These are phyloP conservation scores for Candolleomyces aberdarensis DNA, from an alignment of 768 basidiomycete species.

Conservation along the genomic window DNA sequence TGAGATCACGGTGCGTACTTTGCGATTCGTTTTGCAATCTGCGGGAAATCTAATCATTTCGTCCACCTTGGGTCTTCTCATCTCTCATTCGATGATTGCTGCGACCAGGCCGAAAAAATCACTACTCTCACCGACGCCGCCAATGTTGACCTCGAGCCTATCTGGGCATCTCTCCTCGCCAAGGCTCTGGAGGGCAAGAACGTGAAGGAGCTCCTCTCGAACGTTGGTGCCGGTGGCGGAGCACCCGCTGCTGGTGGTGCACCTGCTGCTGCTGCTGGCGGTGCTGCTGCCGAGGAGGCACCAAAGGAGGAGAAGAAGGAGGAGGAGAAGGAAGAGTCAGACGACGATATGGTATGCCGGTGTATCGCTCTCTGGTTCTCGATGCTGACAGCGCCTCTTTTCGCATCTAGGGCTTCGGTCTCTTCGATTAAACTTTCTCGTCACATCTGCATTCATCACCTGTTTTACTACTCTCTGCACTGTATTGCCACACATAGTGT, in stretches of 20 bases:
- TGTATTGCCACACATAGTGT: conserved; percentile 14
- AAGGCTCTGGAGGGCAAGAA: conserved; percentile 98
- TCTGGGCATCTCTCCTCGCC: conserved; percentile 96
- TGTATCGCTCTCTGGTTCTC: not conserved
- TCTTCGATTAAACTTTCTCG: conserved; percentile 71
- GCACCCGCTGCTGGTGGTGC: conserved; percentile 63
- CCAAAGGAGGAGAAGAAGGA: conserved; percentile 79
- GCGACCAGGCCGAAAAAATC: conserved; percentile 84
- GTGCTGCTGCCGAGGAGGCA: conserved; percentile 65
- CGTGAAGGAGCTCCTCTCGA: conserved; percentile 92
- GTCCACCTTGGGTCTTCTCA: not conserved
- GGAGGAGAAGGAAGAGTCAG: conserved; percentile 86
- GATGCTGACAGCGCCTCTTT: not conserved
- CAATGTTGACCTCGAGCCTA: conserved; percentile 84
- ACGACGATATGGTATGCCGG: conserved; percentile 82
- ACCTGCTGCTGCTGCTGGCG: conserved; percentile 52
- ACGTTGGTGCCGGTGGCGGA: conserved; percentile 91
- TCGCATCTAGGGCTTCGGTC: conserved; percentile 78
- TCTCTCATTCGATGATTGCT: not conserved
- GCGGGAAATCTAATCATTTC: no score
- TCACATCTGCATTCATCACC: not conserved
- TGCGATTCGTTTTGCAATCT: no score
- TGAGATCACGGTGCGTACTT: conserved; percentile 87
- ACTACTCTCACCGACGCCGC: conserved; percentile 81
- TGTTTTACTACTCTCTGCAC: conserved; percentile 9